These are phyloP conservation scores for Diospyros kaki DNA, from an alignment of 148 eudicot species.

Conservation along the genomic window DNA sequence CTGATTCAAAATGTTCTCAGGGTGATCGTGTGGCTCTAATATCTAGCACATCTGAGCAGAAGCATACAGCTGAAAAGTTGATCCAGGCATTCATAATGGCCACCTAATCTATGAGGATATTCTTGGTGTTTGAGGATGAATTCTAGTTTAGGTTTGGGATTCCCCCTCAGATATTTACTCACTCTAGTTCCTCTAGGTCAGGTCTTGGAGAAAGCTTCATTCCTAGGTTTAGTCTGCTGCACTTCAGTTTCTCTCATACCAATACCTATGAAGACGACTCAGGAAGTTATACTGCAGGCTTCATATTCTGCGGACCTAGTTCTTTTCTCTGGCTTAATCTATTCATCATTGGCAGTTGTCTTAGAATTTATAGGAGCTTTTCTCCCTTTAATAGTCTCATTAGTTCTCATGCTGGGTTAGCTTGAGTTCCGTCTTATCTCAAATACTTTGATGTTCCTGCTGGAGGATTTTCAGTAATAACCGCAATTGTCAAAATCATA, in stretches of 20 bases:
- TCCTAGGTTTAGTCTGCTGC: constrained; percentile 15
- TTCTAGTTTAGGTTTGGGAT: constrained; percentile 24
- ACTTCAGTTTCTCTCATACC: constrained; percentile 3
- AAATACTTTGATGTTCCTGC: constrained; percentile 10
- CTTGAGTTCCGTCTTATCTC: constrained; percentile 15
- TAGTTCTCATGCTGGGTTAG: constrained; percentile 13
- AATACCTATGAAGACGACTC: constrained; percentile 1
- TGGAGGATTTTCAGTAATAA: not conserved
- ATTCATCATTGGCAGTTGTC: constrained; percentile 15
- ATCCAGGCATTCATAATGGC: constrained; percentile 91
- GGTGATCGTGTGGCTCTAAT: constrained; percentile 82
- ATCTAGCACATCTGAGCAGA: constrained; percentile 87
- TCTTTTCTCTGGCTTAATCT: constrained; percentile 13
- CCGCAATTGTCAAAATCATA: constrained; percentile 10
- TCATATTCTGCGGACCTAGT: constrained; percentile 13
- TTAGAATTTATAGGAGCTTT: constrained; percentile 22
- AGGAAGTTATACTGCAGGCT: constrained; percentile 9
- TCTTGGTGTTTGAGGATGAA: constrained; percentile 32
- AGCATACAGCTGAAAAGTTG: constrained; percentile 84
- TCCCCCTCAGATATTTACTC: constrained; percentile 18
- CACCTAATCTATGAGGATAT: constrained; percentile 38
- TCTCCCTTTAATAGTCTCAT: constrained; percentile 11
- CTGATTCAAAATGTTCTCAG: constrained; percentile 67
- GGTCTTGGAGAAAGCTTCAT: constrained; percentile 25
- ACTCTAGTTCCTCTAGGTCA: constrained; percentile 30